A percentile compares a stretch with the other conserved stretches of the same genome.
phyloP scores from a whole-genome alignment of 192 early-diverging fungal species.

The Linnemannia zychae region DNA sequence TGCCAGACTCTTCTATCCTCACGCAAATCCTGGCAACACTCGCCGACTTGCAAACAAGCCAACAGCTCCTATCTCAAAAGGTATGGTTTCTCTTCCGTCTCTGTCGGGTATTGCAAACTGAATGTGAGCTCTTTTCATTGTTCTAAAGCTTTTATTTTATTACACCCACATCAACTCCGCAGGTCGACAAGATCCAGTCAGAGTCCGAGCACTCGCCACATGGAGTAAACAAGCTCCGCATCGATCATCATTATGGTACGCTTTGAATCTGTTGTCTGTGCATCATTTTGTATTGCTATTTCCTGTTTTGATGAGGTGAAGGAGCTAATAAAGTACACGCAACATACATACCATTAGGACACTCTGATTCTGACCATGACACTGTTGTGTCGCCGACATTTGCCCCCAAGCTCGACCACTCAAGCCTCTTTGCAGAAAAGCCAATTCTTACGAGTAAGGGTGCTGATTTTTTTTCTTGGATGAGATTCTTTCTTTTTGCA shows the following conservation, averaged over 20 bases:
- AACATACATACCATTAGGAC: not conserved
- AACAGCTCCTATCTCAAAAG: not conserved
- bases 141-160: too few species aligned
- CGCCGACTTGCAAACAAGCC: not conserved
- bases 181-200: conserved; percentile 18
- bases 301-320: not conserved
- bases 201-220: not conserved
- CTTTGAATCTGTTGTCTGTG: not conserved
- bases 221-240: not conserved
- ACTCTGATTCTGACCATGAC: conserved; percentile 12
- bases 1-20: not conserved
- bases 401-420: not conserved
- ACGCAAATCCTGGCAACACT: conserved; percentile 9
- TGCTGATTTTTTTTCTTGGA: not conserved
- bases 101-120: too few species aligned
- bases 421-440: not conserved
- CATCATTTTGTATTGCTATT: not conserved
- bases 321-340: not conserved
- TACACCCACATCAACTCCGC: too few species aligned
- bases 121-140: too few species aligned
- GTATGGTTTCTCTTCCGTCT: not conserved
- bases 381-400: conserved; percentile 2
- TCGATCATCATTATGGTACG: not conserved
- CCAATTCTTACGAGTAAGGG: not conserved
- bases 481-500: not conserved